Base-by-base conservation (phyloP, 2,329 filamentous ascomycete genomes). In the Pyrenochaeta sp. region DNA sequence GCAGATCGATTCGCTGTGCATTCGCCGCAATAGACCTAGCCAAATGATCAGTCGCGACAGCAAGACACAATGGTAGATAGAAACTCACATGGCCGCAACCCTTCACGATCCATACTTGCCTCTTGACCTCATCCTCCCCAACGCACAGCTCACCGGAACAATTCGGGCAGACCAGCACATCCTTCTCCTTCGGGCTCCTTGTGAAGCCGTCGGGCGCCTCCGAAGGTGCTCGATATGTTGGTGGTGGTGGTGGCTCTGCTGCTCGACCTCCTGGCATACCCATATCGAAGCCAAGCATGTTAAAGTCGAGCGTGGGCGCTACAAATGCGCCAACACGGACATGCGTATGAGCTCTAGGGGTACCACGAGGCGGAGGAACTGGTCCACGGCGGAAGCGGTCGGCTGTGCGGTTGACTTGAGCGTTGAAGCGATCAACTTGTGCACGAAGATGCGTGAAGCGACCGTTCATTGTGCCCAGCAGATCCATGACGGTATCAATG, bases 91-190 rank as follows among this genome's bases (percentile, higher is more conserved):
- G 95, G 60, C 95, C 95, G 73, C 95, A 99, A 45, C 84, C 84
- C 76, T 93, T 97, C 31, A 95, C 83, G 0, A 95, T 89, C 92
- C 93, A 98, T 58, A 98, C 94, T 67, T 97, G 90, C 69, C 91
- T 88, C 75, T 96, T 92, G 30, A 80, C 72, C 23, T 84, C 80
- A 18, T 82, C 81, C 0, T 86, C 86, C 12, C 92, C 90, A 45
- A 89, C 87, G 5, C 91, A 90, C 14, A 99, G 79, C 76, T 98
- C 94, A 53, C 90, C 84, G 15, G 90, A 88, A 66, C 95, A 99
- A 53, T 91, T 91, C 0, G 94, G 91, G 72, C 95, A 99, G 1
- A 97, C 82, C 2, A 94, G 83, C 0, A 90, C 81, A 32, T 90
- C 84, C 14, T 91, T 87, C 31, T 91, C 88, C 33, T 80, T 84